These are phyloP conservation scores for Raddia distichophylla DNA, from an alignment of 176 grass and related monocot genomes.

Conservation along the genomic window DNA sequence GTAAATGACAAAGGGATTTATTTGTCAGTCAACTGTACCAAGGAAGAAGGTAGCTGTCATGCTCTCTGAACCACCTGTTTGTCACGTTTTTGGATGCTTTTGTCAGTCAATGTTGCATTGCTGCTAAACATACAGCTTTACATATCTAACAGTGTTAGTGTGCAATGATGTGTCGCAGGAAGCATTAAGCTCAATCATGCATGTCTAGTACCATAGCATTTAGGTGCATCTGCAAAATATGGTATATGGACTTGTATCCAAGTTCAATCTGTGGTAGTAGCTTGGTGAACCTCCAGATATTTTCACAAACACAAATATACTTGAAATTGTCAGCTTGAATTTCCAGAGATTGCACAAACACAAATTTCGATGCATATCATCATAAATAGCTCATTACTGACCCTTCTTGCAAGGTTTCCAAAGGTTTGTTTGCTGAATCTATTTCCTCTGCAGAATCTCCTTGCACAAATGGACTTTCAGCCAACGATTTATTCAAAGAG, in stretches of 20 bases:
- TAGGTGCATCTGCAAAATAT: conserved; percentile 3
- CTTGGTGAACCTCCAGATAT: neutral
- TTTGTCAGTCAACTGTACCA: conserved; percentile 36
- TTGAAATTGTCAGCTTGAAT: neutral
- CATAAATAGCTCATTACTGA: neutral
- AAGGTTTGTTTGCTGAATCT: conserved; percentile 17
- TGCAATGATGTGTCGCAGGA: neutral
- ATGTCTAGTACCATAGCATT: neutral
- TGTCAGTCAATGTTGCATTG: conserved; percentile 30
- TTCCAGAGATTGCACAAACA: neutral
- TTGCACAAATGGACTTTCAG: conserved; percentile 45
- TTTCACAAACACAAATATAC: neutral
- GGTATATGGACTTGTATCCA: neutral
- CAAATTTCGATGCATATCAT: neutral
- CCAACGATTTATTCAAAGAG: conserved; percentile 56
- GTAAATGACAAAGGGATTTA: conserved; percentile 43
- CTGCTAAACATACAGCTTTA: conserved; percentile 24
- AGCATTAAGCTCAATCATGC: conserved; percentile 1
- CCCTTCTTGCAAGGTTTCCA: neutral
- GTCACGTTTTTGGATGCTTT: conserved; percentile 5
- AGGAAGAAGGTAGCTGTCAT: conserved; percentile 65
- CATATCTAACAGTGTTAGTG: neutral
- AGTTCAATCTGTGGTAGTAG: neutral
- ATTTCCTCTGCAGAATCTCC: conserved; percentile 39
- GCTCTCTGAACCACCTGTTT: conserved; percentile 11